phyloP scores from a whole-genome alignment of 2,329 filamentous ascomycete genomes.

The Aspergillus sojae region DNA sequence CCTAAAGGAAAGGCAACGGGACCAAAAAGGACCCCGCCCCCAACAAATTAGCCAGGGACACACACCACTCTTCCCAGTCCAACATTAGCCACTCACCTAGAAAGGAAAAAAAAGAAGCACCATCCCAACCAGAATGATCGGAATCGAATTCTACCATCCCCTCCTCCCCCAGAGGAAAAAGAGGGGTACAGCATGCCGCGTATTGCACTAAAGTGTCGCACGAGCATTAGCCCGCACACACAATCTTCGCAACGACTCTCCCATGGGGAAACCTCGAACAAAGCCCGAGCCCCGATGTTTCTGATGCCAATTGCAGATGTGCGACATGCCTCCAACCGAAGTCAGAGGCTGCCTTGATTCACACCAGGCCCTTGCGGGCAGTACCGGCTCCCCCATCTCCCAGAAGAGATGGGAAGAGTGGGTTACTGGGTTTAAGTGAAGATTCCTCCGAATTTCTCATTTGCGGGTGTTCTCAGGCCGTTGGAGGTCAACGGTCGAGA shows the following conservation, averaged over 20 bases:
- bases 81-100: slow-evolving; percentile 9
- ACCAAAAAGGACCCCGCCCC: slow-evolving; percentile 23
- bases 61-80: slow-evolving; percentile 25
- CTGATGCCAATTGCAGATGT: slow-evolving; percentile 89
- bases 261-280: slow-evolving; percentile 67
- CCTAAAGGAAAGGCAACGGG: slow-evolving; percentile 11
- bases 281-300: slow-evolving; percentile 70
- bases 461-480: slow-evolving; percentile 57
- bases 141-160: slow-evolving; percentile 77
- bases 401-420: slow-evolving; percentile 36
- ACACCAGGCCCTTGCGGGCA: slow-evolving; percentile 87
- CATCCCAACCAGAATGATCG: slow-evolving; percentile 86
- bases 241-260: slow-evolving; percentile 94
- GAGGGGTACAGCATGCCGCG: slow-evolving; percentile 68
- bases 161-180: slow-evolving; percentile 26
- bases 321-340: slow-evolving; percentile 25
- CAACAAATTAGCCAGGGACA: slow-evolving; percentile 37
- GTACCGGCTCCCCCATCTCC: slow-evolving; percentile 43
- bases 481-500: slow-evolving; percentile 20
- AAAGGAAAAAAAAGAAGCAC: slow-evolving; percentile 63
- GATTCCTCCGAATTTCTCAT: slow-evolving; percentile 99
- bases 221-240: slow-evolving; percentile 54
- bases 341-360: slow-evolving; percentile 47
- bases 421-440: slow-evolving; percentile 61
- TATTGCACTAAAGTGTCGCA: slow-evolving; percentile 91